These are phyloP conservation scores for Globisporangium rhizosaccharum DNA, from an alignment of 352 stramenopile genomes.

Conservation along the genomic window DNA sequence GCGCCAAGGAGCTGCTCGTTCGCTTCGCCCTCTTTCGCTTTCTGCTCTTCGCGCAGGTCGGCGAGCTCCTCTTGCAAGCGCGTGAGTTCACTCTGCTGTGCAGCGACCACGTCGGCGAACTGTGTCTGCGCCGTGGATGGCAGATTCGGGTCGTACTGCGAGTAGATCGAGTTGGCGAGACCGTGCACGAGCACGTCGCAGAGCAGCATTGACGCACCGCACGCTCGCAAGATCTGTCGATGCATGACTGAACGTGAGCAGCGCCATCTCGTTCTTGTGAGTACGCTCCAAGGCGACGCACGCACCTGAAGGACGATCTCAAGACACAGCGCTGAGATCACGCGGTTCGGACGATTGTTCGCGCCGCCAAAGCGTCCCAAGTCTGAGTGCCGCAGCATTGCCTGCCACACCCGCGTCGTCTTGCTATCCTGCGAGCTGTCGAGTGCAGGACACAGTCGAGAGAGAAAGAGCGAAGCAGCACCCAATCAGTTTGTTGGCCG, in stretches of 20 bases:
- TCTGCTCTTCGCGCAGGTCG: constrained; percentile 14
- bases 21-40: constrained; percentile 14
- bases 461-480: background rate
- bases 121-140: constrained; percentile 29
- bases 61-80: constrained; percentile 15
- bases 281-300: background rate
- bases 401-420: constrained; percentile 47
- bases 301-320: constrained; percentile 35
- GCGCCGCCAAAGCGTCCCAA: constrained; percentile 33
- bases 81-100: constrained; percentile 16
- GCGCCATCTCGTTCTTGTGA: background rate
- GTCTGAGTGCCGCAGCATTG: constrained; percentile 56
- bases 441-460: too few species aligned
- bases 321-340: constrained; percentile 55
- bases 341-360: constrained; percentile 32
- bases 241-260: background rate
- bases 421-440: constrained; percentile 38
- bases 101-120: constrained; percentile 28
- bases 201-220: constrained; percentile 33
- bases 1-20: constrained; percentile 26
- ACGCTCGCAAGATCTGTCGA: constrained; percentile 22
- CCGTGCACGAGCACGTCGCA: constrained; percentile 41
- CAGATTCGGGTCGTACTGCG: constrained; percentile 34
- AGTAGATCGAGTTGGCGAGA: constrained; percentile 60
- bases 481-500: background rate